A percentile compares a stretch with the other conserved stretches of the same genome.
Conservation (phyloP, 495 filamentous ascomycete genomes). For the Trichoderma erinaceum region DNA sequence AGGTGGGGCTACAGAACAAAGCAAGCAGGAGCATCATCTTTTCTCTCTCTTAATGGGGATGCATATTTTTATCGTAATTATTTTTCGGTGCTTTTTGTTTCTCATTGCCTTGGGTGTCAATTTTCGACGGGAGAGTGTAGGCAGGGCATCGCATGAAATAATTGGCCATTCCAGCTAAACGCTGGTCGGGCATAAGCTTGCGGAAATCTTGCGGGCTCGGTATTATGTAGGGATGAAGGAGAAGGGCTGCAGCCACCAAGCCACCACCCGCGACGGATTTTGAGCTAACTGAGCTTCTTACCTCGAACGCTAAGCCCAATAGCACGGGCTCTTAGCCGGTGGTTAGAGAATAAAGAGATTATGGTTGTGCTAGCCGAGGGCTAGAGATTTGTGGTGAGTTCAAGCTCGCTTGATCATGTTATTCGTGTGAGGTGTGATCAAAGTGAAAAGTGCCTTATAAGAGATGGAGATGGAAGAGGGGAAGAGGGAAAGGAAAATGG, state of each 20-base stretch:
- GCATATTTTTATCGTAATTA: neutral
- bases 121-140: neutral
- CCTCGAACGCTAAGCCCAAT: slow-evolving; percentile 7
- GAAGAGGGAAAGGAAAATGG: neutral
- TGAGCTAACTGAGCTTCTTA: slow-evolving; percentile 6
- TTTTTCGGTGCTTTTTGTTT: neutral
- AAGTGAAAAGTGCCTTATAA: neutral
- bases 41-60: neutral
- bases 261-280: neutral
- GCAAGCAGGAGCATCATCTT: neutral
- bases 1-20: neutral
- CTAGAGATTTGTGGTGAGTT: neutral
- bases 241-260: neutral
- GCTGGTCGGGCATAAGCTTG: neutral
- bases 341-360: neutral
- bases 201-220: slow-evolving; percentile 5
- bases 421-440: neutral
- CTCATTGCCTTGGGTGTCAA: neutral
- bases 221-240: neutral
- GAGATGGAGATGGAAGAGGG: neutral
- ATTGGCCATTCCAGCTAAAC: neutral
- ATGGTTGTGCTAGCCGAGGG: neutral
- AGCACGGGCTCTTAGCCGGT: neutral
- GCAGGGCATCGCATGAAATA: neutral
- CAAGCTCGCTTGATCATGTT: neutral